Evolutionary conservation across 306 rosid genomes (phyloP), one percentile per base, ranked within the genome.

Genomic region (Inga laurina): DNA sequence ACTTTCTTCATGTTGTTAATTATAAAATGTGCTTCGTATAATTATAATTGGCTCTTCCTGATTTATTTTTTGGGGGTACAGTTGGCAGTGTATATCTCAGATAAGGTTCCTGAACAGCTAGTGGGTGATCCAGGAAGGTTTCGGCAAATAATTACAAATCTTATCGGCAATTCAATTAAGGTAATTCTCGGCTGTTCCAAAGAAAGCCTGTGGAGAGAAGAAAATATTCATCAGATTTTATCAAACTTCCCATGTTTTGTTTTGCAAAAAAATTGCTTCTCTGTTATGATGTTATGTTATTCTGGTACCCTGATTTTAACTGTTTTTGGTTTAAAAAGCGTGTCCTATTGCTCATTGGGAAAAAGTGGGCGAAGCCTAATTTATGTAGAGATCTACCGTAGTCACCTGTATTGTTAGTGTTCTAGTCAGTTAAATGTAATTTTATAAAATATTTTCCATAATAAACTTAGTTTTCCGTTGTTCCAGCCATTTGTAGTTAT

Each of bases 81-180:
- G 95, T 81, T 93, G 87, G 97, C 92, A 45, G 97, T 88, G 39
- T 93, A 84, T 88, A 84, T 93, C 69, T 93, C 97, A 44, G 97
- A 90, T 68, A 85, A 43, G 82, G 95, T 93, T 88, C 97, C 97
- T 21, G 90, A 91, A 79, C 88, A 86, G 92, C 92, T 93, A 71
- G 85, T 91, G 51, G 97, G 97, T 65, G 97, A 93, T 87, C 95
- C 95, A 0, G 95, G 95, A 87, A 87, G 97, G 89, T 93, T 93
- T 90, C 91, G 95, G 66, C 97, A 93, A 82, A 93, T 93, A 78
- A 86, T 93, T 71, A 93, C 95, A 46, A 93, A 93, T 88, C 97
- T 93, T 59, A 85, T 93, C 89, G 97, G 97, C 48, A 93, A 93
- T 82, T 93, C 97, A 6, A 91, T 93, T 72, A 93, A 93, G 89